Percentiles rank a stretch among this genome's conserved stretches.
Conservation (phyloP, 2,329 filamentous ascomycete species). For the Neocucurbitaria cava region DNA sequence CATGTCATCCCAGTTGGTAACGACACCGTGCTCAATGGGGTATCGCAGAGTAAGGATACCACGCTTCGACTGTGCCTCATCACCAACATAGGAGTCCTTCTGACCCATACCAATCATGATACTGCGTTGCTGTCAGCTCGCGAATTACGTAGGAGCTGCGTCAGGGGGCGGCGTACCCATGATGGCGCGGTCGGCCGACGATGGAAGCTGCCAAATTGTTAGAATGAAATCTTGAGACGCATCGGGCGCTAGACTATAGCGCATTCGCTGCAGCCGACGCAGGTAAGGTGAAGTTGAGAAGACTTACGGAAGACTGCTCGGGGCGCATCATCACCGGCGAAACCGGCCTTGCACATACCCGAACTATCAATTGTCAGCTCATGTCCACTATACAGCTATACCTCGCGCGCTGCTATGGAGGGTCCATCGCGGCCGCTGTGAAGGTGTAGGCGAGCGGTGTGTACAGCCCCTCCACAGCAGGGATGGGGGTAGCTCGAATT, state of each 20-base stretch:
- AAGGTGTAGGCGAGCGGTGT: conserved; percentile 30
- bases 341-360: conserved; percentile 99
- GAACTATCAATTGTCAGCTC: conserved; percentile 70
- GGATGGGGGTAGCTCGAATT: conserved; percentile 43
- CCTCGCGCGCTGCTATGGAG: conserved; percentile 32
- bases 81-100: conserved; percentile 99
- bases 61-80: conserved; percentile 99
- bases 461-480: conserved; percentile 48
- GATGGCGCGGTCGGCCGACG: conserved; percentile 98
- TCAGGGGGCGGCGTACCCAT: conserved; percentile 77
- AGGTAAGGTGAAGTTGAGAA: conserved; percentile 16
- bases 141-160: conserved; percentile 23
- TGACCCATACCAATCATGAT: conserved; percentile 99
- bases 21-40: conserved; percentile 99
- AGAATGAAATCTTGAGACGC: conserved; percentile 31
- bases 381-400: conserved; percentile 29
- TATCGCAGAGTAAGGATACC: conserved; percentile 99
- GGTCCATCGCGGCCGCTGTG: conserved; percentile 26
- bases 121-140: conserved; percentile 63
- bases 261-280: conserved; percentile 18
- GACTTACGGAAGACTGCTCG: conserved; percentile 99
- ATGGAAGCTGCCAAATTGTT: conserved; percentile 78
- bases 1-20: conserved; percentile 99
- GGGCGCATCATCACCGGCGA: conserved; percentile 99
- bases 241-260: conserved; percentile 3